Percentiles rank a stretch among this genome's conserved stretches.
Evolutionary conservation across 192 early-diverging fungal species (phyloP).

Genomic region (Linnemannia elongata): DNA sequence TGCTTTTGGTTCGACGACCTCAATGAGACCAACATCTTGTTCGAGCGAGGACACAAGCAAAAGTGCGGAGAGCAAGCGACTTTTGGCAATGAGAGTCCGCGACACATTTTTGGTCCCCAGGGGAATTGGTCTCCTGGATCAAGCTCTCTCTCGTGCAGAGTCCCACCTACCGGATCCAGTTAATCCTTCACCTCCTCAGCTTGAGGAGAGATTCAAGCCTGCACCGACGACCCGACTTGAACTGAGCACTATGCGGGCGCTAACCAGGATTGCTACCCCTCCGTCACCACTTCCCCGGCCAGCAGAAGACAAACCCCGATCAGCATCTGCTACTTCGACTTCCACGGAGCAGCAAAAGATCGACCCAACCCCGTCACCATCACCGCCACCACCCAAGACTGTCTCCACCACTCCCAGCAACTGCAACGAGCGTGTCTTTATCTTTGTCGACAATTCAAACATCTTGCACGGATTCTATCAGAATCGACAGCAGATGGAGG

Average conservation of each 20-base stretch:
- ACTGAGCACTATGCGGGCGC: neutral
- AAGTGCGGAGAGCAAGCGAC: neutral
- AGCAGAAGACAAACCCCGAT: neutral
- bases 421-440: constrained; percentile 29
- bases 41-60: constrained; percentile 24
- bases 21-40: neutral
- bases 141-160: neutral
- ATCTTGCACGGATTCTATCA: constrained; percentile 59
- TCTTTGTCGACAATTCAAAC: constrained; percentile 66
- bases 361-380: neutral
- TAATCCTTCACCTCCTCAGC: too few relatives aligned
- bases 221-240: neutral
- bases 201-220: neutral
- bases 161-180: neutral
- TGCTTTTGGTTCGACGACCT: constrained; percentile 36
- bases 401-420: neutral
- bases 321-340: neutral
- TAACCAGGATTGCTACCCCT: neutral
- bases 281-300: neutral
- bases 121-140: neutral
- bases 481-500: constrained; percentile 12
- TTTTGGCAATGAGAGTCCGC: constrained; percentile 30
- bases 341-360: neutral
- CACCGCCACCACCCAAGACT: neutral
- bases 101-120: constrained; percentile 17